Evolutionary conservation across 2,329 filamentous ascomycete genomes (phyloP).

Genomic region (Fusarium sacchari): DNA sequence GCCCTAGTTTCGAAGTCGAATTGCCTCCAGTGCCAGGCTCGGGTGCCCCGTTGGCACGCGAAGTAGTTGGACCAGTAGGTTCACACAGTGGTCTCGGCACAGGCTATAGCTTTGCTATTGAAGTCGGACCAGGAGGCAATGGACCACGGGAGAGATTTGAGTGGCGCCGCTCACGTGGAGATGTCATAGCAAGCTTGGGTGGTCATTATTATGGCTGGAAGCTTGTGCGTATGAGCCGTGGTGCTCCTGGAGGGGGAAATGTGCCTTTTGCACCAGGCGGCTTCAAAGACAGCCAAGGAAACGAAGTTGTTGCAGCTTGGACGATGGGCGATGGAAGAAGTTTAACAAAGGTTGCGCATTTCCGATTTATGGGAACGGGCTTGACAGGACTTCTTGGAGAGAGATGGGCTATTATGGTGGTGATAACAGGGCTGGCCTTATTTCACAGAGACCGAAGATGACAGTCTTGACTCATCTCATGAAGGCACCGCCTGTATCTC

Average conservation of each 20-base stretch:
- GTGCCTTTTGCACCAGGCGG: constrained; percentile 18
- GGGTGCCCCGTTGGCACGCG: constrained; percentile 8
- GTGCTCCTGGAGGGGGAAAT: constrained; percentile 20
- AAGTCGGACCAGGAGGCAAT: constrained; percentile 26
- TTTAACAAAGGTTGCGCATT: constrained; percentile 35
- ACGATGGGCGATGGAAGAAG: constrained; percentile 14
- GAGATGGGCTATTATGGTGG: constrained; percentile 42
- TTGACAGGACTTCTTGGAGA: constrained; percentile 37
- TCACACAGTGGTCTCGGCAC: constrained; percentile 13
- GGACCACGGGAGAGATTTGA: constrained; percentile 38
- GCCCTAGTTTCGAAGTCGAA: constrained; percentile 30
- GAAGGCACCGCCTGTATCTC: not conserved
- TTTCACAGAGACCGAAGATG: constrained; percentile 20
- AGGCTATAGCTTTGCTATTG: constrained; percentile 31
- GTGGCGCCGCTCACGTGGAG: constrained; percentile 34
- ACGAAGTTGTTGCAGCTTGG: constrained; percentile 41
- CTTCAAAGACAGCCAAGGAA: constrained; percentile 28
- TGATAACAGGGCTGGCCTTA: constrained; percentile 33
- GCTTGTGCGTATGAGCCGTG: constrained; percentile 30
- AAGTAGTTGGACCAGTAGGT: constrained; percentile 13
- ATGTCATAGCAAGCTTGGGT: constrained; percentile 25
- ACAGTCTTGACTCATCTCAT: not conserved
- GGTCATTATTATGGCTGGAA: constrained; percentile 36
- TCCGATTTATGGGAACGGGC: constrained; percentile 37
- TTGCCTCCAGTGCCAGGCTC: constrained; percentile 31